Conservation (phyloP, 352 stramenopile genomes). For the Pythium pyrilobum region DNA sequence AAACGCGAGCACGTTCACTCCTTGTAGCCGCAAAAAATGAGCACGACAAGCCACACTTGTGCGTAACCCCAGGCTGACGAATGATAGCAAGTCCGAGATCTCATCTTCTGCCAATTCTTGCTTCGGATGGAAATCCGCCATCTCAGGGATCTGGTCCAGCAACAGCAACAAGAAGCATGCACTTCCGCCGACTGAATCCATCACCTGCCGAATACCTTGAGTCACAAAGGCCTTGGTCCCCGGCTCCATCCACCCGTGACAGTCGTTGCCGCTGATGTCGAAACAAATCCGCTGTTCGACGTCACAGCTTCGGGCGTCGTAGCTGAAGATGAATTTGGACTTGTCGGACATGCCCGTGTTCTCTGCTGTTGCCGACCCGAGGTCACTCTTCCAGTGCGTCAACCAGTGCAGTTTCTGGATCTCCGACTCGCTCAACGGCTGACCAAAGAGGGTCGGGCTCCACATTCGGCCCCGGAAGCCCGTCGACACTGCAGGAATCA, state of each 20-base stretch:
- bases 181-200: conserved; percentile 66
- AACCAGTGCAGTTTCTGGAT: conserved; percentile 71
- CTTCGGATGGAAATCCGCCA: conserved; percentile 72
- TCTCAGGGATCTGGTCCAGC: conserved; percentile 71
- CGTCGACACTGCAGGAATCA: conserved; percentile 36
- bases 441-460: conserved; percentile 72
- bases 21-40: conserved; percentile 64
- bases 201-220: conserved; percentile 52
- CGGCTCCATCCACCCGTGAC: conserved; percentile 60
- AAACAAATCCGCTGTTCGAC: conserved; percentile 45
- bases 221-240: conserved; percentile 62
- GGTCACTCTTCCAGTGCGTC: conserved; percentile 68
- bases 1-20: conserved; percentile 72
- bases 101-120: conserved; percentile 63
- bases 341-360: conserved; percentile 63
- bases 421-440: conserved; percentile 52
- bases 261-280: conserved; percentile 74
- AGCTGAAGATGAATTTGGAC: conserved; percentile 77
- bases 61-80: conserved; percentile 51
- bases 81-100: conserved; percentile 54
- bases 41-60: conserved; percentile 58
- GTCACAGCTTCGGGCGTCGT: conserved; percentile 70
- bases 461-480: conserved; percentile 64
- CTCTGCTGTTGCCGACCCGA: conserved; percentile 53
- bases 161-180: conserved; percentile 66